Conservation (phyloP, 1,139 yeast species). For the Pichia sp. region DNA sequence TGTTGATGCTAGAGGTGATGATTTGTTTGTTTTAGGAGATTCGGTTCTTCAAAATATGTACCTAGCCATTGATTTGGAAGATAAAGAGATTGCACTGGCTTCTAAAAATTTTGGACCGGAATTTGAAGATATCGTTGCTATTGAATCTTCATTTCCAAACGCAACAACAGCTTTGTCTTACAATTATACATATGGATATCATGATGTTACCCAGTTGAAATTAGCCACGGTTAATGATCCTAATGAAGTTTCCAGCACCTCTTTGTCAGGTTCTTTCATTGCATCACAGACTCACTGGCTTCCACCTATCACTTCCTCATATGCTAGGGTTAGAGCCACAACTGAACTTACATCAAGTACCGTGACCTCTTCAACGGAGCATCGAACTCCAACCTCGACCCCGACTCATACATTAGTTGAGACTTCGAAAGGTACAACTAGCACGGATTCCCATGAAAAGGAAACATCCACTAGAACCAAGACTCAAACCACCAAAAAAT, state of each 20-base stretch:
- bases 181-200: constrained; percentile 9
- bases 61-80: constrained; percentile 66
- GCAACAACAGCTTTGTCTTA: constrained; percentile 10
- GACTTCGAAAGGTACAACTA: too few relatives aligned
- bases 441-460: too few relatives aligned
- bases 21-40: constrained; percentile 49
- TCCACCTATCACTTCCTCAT: too few relatives aligned
- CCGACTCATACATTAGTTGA: too few relatives aligned
- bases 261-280: constrained; percentile 6
- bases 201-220: constrained; percentile 10
- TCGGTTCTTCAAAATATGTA: constrained; percentile 63
- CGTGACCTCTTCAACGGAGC: too few relatives aligned
- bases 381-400: too few relatives aligned
- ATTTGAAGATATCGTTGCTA: constrained; percentile 26
- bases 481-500: too few relatives aligned
- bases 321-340: too few relatives aligned
- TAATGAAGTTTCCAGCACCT: constrained; percentile 6
- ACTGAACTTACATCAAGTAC: too few relatives aligned
- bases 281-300: too few relatives aligned
- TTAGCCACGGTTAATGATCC: constrained; percentile 10
- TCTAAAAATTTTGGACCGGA: constrained; percentile 28
- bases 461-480: too few relatives aligned
- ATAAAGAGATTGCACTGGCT: constrained; percentile 44
- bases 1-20: constrained; percentile 21
- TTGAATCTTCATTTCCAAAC: constrained; percentile 1